Percentiles rank a stretch among this genome's conserved stretches.
Conservation (phyloP, 2,329 filamentous ascomycete genomes). For the Xylariaceae sp. region DNA sequence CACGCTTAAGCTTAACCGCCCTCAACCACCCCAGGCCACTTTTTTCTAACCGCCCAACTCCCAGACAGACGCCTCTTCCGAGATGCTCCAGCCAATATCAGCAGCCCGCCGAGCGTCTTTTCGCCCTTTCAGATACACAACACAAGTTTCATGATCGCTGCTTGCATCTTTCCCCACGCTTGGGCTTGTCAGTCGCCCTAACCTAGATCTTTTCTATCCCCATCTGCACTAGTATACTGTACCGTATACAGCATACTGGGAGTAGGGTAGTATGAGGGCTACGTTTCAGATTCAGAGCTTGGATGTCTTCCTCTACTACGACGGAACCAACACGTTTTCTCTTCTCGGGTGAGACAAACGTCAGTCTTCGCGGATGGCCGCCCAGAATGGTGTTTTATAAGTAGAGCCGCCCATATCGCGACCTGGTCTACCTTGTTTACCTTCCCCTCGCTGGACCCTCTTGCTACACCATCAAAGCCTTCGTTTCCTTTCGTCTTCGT, state of each 20-base stretch:
- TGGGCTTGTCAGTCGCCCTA: constrained; percentile 41
- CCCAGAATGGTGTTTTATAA: constrained; percentile 41
- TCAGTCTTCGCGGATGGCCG: constrained; percentile 45
- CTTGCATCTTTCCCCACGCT: constrained; percentile 43
- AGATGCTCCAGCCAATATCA: constrained; percentile 58
- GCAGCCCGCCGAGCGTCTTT: constrained; percentile 49
- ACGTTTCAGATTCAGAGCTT: constrained; percentile 46
- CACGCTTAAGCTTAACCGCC: constrained; percentile 25
- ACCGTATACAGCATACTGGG: constrained; percentile 1
- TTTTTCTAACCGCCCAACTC: constrained; percentile 53
- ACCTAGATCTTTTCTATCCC: constrained; percentile 42
- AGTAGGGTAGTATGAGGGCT: constrained; percentile 33
- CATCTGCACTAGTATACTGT: constrained; percentile 24
- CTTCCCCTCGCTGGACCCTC: constrained; percentile 41
- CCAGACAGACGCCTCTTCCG: constrained; percentile 56
- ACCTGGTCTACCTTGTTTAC: constrained; percentile 41
- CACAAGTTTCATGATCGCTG: constrained; percentile 58
- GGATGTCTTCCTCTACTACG: constrained; percentile 45
- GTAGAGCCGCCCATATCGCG: constrained; percentile 44
- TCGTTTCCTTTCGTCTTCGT: constrained; percentile 43
- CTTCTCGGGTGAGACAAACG: constrained; percentile 42
- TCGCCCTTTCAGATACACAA: constrained; percentile 57
- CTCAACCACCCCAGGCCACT: constrained; percentile 26
- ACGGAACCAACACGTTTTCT: constrained; percentile 53
- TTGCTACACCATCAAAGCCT: constrained; percentile 41